Conservation (phyloP, 768 basidiomycete genomes). For the Leucosporidium creatinivorum region DNA sequence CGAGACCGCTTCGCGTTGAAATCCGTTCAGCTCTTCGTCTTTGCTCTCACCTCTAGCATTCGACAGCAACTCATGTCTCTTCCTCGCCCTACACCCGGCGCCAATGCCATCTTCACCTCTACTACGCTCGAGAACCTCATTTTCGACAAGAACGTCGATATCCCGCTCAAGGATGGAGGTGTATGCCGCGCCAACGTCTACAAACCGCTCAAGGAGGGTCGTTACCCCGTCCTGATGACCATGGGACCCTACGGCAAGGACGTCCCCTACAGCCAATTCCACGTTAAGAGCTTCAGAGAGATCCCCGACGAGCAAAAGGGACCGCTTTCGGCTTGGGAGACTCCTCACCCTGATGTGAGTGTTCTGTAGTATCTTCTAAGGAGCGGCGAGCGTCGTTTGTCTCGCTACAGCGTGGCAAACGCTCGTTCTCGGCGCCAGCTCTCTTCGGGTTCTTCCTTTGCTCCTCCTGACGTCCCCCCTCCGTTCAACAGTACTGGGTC, state of each 20-base stretch:
- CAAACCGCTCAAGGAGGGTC: constrained; percentile 16
- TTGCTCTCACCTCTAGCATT: no score
- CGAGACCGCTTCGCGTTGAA: no score
- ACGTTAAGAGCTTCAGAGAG: constrained; percentile 27
- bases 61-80: neutral
- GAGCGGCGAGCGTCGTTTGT: no score
- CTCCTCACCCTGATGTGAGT: constrained; percentile 28
- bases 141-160: constrained; percentile 15
- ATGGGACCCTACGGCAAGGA: constrained; percentile 34
- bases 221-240: constrained; percentile 12
- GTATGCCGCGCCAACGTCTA: constrained; percentile 36
- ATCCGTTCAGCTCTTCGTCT: no score
- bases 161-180: constrained; percentile 21
- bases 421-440: no score
- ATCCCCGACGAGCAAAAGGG: constrained; percentile 35
- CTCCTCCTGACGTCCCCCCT: neutral
- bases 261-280: constrained; percentile 30
- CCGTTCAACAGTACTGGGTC: constrained; percentile 36
- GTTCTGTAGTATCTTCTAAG: no score
- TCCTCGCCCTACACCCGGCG: neutral
- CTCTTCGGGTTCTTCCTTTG: no score
- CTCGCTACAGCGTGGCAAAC: no score
- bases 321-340: constrained; percentile 35
- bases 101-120: constrained; percentile 5
- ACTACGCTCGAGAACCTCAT: neutral